Evolutionary conservation across 495 filamentous ascomycete genomes (phyloP).

Genomic region (Opeltia flavorubescens): DNA sequence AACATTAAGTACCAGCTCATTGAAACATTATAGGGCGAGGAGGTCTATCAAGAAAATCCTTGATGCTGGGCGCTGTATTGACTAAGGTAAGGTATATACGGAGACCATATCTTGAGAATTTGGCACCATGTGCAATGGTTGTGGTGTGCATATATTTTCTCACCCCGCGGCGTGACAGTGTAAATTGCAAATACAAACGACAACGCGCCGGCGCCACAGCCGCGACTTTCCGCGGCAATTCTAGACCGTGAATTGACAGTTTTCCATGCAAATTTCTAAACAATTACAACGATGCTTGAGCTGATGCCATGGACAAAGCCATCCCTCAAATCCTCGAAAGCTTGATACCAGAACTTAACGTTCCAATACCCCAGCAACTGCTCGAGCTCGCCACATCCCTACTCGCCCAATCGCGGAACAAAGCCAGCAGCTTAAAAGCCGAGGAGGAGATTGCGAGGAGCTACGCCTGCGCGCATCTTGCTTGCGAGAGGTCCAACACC

Average conservation of each 20-base stretch:
- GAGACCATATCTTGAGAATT: too few relatives aligned
- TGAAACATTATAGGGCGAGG: too few relatives aligned
- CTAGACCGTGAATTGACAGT: background rate
- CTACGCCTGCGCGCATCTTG: slow-evolving; percentile 84
- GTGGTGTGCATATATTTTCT: too few relatives aligned
- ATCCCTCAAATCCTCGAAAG: slow-evolving; percentile 63
- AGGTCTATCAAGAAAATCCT: too few relatives aligned
- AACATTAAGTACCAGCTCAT: too few relatives aligned
- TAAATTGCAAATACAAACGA: too few relatives aligned
- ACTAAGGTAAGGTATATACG: too few relatives aligned
- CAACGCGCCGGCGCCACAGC: too few relatives aligned
- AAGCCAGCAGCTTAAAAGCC: slow-evolving; percentile 62
- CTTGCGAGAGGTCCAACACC: slow-evolving; percentile 60
- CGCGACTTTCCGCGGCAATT: too few relatives aligned
- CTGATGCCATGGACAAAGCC: slow-evolving; percentile 46
- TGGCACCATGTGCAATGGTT: too few relatives aligned
- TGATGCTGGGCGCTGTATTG: too few relatives aligned
- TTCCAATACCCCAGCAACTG: slow-evolving; percentile 58
- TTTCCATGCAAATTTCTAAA: background rate
- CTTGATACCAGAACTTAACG: slow-evolving; percentile 64
- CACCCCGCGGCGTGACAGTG: too few relatives aligned
- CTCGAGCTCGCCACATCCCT: slow-evolving; percentile 64
- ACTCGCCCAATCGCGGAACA: slow-evolving; percentile 72
- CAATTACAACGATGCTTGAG: background rate
- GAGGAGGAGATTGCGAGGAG: slow-evolving; percentile 80